These are phyloP conservation scores for Psilocybe subaeruginosa DNA, from an alignment of 768 basidiomycete species.

Conservation along the genomic window DNA sequence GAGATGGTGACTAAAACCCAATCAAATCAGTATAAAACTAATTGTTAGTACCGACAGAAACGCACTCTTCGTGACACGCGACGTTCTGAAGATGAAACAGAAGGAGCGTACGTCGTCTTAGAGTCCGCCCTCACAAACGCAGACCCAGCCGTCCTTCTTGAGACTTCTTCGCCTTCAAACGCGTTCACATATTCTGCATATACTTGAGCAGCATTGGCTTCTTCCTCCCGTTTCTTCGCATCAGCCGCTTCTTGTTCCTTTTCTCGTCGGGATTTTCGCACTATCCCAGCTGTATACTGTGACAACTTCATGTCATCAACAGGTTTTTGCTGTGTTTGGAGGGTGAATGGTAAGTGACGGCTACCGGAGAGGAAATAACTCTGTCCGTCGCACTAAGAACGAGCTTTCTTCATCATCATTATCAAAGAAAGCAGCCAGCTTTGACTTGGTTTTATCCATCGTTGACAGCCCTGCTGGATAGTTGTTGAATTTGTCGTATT, in stretches of 20 bases:
- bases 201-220: conserved; percentile 75
- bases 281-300: conserved; percentile 83
- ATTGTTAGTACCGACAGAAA: background rate
- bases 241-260: conserved; percentile 93
- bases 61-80: conserved; percentile 17
- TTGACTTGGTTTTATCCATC: conserved; percentile 72
- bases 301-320: conserved; percentile 86
- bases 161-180: conserved; percentile 72
- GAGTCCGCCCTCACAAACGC: conserved; percentile 69
- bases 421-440: conserved; percentile 82
- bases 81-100: conserved; percentile 23
- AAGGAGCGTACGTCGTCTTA: conserved; percentile 49
- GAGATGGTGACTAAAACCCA: conserved; percentile 57
- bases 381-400: conserved; percentile 91
- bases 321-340: conserved; percentile 73
- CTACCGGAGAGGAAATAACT: conserved; percentile 57
- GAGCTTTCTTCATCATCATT: conserved; percentile 84
- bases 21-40: background rate
- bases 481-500: background rate
- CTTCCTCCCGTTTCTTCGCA: conserved; percentile 84
- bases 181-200: conserved; percentile 85
- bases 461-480: background rate
- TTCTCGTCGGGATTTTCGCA: conserved; percentile 88
- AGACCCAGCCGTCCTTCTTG: conserved; percentile 50
- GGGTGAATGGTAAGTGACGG: conserved; percentile 62